A percentile compares a stretch with the other conserved stretches of the same genome.
Evolutionary conservation across 106 monocot genomes (phyloP).

Genomic region (Allium sativum): DNA sequence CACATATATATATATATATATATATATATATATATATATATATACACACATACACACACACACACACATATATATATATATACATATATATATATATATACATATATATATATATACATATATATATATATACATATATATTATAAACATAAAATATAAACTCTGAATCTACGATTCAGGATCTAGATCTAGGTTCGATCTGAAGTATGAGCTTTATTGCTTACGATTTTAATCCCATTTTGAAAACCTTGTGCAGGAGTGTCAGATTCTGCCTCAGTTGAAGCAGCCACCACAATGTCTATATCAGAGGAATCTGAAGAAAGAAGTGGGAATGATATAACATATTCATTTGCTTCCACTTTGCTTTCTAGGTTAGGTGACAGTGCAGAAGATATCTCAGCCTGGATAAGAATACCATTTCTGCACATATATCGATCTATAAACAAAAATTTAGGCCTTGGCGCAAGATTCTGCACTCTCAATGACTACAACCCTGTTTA

Average conservation of each 20-base stretch:
- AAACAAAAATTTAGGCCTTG: conserved; percentile 32
- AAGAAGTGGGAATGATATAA: conserved; percentile 11
- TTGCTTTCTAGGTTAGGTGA: conserved; percentile 20
- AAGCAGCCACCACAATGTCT: conserved; percentile 8
- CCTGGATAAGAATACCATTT: conserved; percentile 49
- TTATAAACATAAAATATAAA: too few species aligned
- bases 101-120: too few species aligned
- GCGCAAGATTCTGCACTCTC: conserved; percentile 22
- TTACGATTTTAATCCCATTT: too few species aligned
- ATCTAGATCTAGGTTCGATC: too few species aligned
- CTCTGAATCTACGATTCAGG: too few species aligned
- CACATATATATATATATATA: too few species aligned
- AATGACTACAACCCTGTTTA: conserved; percentile 52
- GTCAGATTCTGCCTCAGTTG: conserved; percentile 13
- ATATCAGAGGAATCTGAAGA: conserved; percentile 24
- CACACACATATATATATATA: too few species aligned
- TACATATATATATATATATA: too few species aligned
- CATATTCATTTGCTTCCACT: conserved; percentile 18
- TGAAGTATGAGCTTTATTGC: too few species aligned
- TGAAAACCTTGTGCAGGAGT: not conserved
- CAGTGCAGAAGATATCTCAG: conserved; percentile 33
- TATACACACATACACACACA: too few species aligned
- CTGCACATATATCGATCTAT: conserved; percentile 36
- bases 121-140: too few species aligned
- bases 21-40: too few species aligned